These are phyloP conservation scores for Sporormia fimetaria DNA, from an alignment of 495 filamentous ascomycete genomes.

Conservation along the genomic window DNA sequence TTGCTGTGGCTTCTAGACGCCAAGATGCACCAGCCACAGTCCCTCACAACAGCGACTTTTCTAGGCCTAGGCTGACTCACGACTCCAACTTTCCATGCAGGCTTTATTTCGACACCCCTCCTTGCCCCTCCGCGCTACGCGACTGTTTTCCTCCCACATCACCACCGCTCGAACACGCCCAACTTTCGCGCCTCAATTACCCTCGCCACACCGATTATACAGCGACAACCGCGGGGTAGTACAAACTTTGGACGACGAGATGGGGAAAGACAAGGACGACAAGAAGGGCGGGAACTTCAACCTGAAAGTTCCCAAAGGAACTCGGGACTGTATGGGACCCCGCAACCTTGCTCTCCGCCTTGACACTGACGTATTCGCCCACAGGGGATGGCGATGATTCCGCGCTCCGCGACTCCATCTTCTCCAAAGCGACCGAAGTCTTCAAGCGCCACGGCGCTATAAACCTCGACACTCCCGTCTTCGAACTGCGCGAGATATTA, in stretches of 20 bases:
- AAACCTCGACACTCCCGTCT: slow-evolving; percentile 43
- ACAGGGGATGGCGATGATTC: slow-evolving; percentile 58
- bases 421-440: slow-evolving; percentile 66
- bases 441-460: slow-evolving; percentile 76
- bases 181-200: no score
- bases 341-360: not conserved
- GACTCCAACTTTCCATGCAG: no score
- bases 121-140: no score
- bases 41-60: no score
- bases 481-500: slow-evolving; percentile 67
- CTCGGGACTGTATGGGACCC: slow-evolving; percentile 28
- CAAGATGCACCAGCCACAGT: no score
- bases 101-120: no score
- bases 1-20: no score
- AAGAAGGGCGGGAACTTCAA: slow-evolving; percentile 21
- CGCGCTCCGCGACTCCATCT: slow-evolving; percentile 73
- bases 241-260: slow-evolving; percentile 7
- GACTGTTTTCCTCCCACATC: no score
- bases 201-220: no score
- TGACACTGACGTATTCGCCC: not conserved
- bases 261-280: slow-evolving; percentile 21
- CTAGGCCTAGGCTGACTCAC: no score
- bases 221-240: no score
- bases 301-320: slow-evolving; percentile 33
- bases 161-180: no score